Conservation (phyloP, 1,284 basidiomycete genomes). For the Ganoderma lucidum region DNA sequence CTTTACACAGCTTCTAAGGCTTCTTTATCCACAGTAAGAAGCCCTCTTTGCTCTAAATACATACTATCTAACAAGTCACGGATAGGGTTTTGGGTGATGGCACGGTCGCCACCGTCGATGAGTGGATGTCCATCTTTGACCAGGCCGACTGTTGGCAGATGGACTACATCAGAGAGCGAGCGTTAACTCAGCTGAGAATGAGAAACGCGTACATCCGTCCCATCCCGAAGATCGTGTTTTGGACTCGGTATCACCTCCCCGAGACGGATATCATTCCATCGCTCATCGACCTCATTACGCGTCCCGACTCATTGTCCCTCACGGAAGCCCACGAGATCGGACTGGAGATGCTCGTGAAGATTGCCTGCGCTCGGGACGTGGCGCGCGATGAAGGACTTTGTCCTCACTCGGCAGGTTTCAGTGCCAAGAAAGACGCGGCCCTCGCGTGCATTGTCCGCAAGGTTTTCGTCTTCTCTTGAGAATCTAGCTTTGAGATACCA, state of each 20-base stretch:
- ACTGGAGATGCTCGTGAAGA: conserved; percentile 21
- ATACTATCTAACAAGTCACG: neutral
- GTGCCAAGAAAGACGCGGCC: conserved; percentile 9
- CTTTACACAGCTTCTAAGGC: conserved; percentile 29
- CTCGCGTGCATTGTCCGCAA: conserved; percentile 15
- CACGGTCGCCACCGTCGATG: conserved; percentile 28
- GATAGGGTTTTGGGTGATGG: conserved; percentile 23
- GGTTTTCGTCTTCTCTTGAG: conserved; percentile 13
- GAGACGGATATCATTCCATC: conserved; percentile 23
- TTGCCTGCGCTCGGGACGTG: conserved; percentile 24
- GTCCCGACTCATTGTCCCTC: conserved; percentile 23
- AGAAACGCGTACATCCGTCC: conserved; percentile 25
- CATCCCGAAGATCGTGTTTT: conserved; percentile 27
- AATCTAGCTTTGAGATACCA: neutral
- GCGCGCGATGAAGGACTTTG: conserved; percentile 20
- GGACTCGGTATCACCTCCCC: conserved; percentile 28
- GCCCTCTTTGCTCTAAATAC: neutral
- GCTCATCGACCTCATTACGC: conserved; percentile 26
- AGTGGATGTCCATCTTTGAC: conserved; percentile 33
- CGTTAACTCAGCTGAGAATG: conserved; percentile 22
- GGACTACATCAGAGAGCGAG: conserved; percentile 25
- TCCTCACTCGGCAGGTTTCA: conserved; percentile 12
- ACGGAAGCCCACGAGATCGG: conserved; percentile 25
- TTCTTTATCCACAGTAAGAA: conserved; percentile 33
- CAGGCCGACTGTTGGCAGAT: conserved; percentile 34